A percentile compares a stretch with the other conserved stretches of the same genome.
These are phyloP conservation scores for Zymoseptoria ardabiliae DNA, from an alignment of 2,329 filamentous ascomycete genomes.

Conservation along the genomic window DNA sequence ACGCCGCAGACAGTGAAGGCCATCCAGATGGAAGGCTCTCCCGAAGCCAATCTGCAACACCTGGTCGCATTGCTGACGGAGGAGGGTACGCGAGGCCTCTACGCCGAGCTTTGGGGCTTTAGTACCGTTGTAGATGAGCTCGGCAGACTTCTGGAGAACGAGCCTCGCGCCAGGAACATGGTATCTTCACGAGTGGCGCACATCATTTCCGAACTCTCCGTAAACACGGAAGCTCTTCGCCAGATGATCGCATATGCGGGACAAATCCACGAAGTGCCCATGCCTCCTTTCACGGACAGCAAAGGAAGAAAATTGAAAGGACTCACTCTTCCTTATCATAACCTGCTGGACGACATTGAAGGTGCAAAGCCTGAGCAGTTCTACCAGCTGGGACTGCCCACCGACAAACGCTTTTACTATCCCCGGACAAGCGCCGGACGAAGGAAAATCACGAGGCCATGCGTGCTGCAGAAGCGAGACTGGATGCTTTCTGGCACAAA, in stretches of 20 bases:
- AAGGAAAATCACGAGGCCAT: slow-evolving; percentile 8
- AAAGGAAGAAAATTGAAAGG: neutral
- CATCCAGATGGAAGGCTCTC: neutral
- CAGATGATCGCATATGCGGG: slow-evolving; percentile 40
- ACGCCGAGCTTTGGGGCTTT: slow-evolving; percentile 2
- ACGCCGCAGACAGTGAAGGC: no score
- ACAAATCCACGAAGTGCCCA: neutral
- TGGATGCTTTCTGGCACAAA: slow-evolving; percentile 10
- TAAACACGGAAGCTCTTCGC: slow-evolving; percentile 38
- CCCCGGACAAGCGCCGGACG: slow-evolving; percentile 7
- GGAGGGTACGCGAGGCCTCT: slow-evolving; percentile 11
- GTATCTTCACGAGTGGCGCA: slow-evolving; percentile 7
- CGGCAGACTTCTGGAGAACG: slow-evolving; percentile 34
- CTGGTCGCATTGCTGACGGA: slow-evolving; percentile 19
- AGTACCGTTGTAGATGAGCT: slow-evolving; percentile 42
- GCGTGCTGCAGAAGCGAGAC: slow-evolving; percentile 2
- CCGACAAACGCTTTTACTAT: slow-evolving; percentile 2
- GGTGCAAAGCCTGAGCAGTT: neutral
- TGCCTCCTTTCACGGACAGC: neutral
- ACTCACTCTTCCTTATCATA: neutral
- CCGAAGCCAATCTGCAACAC: neutral
- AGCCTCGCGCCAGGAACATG: slow-evolving; percentile 5
- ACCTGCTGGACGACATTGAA: neutral
- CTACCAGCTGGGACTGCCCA: neutral
- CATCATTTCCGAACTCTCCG: slow-evolving; percentile 40